Percentiles rank a stretch among this genome's conserved stretches.
These are phyloP conservation scores for Sistotremastrum niveocremeum DNA, from an alignment of 768 basidiomycete species.

Conservation along the genomic window DNA sequence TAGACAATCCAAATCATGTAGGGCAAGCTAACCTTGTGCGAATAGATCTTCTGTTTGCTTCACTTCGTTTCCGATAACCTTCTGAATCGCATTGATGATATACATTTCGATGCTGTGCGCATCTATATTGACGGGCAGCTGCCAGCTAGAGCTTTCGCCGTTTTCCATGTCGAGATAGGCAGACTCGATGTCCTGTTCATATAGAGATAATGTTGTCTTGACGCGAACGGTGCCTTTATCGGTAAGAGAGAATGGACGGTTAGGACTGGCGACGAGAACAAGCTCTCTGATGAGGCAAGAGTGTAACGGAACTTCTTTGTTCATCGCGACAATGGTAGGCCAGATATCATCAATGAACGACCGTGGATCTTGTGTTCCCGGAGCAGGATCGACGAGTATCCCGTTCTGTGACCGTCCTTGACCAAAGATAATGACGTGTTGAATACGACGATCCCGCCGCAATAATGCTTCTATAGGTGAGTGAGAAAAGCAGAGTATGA, in stretches of 20 bases:
- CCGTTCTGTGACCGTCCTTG: constrained; percentile 14
- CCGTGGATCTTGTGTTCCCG: neutral
- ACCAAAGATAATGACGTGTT: constrained; percentile 13
- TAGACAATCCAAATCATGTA: too few species aligned
- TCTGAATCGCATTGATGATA: too few species aligned
- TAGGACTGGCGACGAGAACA: constrained; percentile 11
- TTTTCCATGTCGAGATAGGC: too few species aligned
- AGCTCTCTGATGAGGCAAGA: constrained; percentile 15
- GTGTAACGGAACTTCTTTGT: constrained; percentile 14
- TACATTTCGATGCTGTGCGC: too few species aligned
- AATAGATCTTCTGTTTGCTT: too few species aligned
- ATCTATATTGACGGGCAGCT: too few species aligned
- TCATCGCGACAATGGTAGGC: constrained; percentile 13
- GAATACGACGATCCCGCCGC: constrained; percentile 9
- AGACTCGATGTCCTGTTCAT: too few species aligned
- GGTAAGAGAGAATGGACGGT: constrained; percentile 12
- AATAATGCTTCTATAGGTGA: constrained; percentile 11
- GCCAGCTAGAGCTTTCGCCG: too few species aligned
- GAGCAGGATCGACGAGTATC: constrained; percentile 8
- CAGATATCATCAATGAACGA: constrained; percentile 11
- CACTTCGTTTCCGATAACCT: too few species aligned
- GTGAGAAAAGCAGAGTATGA: too few species aligned
- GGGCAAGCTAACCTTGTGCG: too few species aligned
- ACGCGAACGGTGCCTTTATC: constrained; percentile 8
- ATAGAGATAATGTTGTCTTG: constrained; percentile 4